phyloP scores from a whole-genome alignment of 192 early-diverging fungal species.

The Gryganskiella cystojenkinii region DNA sequence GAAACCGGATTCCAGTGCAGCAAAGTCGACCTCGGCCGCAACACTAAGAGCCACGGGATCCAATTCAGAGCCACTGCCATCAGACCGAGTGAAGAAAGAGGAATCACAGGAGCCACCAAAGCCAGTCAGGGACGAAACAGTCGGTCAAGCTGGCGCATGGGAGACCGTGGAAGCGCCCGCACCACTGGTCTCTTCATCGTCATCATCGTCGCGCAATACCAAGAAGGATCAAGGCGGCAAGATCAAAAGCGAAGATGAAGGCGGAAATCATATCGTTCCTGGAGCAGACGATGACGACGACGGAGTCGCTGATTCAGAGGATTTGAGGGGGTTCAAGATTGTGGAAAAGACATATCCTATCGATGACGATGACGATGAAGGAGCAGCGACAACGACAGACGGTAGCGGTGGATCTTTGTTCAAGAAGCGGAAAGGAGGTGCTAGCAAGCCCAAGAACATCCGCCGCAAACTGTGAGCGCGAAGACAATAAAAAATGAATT shows the following conservation, averaged over 20 bases:
- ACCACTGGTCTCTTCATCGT: neutral
- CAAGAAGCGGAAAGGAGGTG: conserved; percentile 61
- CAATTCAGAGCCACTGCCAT: neutral
- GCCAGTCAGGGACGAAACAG: conserved; percentile 9
- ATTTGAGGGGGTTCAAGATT: conserved; percentile 60
- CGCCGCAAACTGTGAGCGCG: conserved; percentile 25
- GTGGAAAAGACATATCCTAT: conserved; percentile 62
- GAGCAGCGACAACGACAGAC: neutral
- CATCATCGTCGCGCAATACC: conserved; percentile 8
- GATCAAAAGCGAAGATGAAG: conserved; percentile 2
- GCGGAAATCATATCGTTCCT: conserved; percentile 3
- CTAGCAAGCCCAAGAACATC: conserved; percentile 52
- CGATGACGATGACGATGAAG: conserved; percentile 26
- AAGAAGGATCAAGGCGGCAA: neutral
- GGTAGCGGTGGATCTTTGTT: conserved; percentile 37
- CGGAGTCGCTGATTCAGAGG: conserved; percentile 58
- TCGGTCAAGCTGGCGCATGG: conserved; percentile 54
- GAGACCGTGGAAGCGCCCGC: conserved; percentile 46
- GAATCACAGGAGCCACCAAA: neutral
- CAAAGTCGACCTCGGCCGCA: neutral
- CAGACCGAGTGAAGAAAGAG: neutral
- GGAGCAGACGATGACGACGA: conserved; percentile 54
- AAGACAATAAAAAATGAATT: neutral
- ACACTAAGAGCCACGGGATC: neutral
- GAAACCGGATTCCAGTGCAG: no score